A percentile compares a stretch with the other conserved stretches of the same genome.
phyloP scores from a whole-genome alignment of 2,329 filamentous ascomycete genomes.

The Salinomyces thailandicus region DNA sequence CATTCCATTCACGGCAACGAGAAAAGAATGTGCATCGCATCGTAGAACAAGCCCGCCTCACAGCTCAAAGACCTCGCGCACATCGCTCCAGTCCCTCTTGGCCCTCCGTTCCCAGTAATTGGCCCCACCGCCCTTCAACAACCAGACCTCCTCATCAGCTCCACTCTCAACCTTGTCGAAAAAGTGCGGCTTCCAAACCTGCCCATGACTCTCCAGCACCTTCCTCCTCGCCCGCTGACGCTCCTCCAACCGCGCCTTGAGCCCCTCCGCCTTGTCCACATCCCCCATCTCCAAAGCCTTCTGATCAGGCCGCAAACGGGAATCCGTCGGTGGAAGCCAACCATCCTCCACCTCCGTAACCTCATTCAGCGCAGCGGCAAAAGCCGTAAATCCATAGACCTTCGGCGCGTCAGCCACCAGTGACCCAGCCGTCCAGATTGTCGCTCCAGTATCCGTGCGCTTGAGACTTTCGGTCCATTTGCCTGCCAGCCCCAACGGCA shows the following conservation, averaged over 20 bases:
- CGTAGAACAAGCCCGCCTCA: slow-evolving; percentile 10
- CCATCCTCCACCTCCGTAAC: slow-evolving; percentile 68
- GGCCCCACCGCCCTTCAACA: slow-evolving; percentile 57
- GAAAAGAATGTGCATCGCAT: no score
- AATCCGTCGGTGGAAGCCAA: slow-evolving; percentile 71
- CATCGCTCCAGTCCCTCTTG: slow-evolving; percentile 53
- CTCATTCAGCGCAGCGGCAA: slow-evolving; percentile 80
- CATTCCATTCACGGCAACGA: no score
- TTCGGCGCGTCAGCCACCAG: slow-evolving; percentile 70
- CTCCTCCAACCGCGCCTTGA: slow-evolving; percentile 80
- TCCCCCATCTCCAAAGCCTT: slow-evolving; percentile 70
- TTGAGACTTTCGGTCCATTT: slow-evolving; percentile 75
- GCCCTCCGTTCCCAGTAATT: slow-evolving; percentile 80
- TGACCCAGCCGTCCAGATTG: slow-evolving; percentile 68
- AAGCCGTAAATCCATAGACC: slow-evolving; percentile 79
- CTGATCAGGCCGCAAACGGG: slow-evolving; percentile 76
- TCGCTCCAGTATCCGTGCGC: slow-evolving; percentile 51
- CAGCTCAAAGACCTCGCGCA: slow-evolving; percentile 44
- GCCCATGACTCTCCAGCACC: slow-evolving; percentile 63
- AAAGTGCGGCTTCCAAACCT: slow-evolving; percentile 68
- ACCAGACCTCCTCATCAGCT: slow-evolving; percentile 39
- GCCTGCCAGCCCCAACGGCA: slow-evolving; percentile 60
- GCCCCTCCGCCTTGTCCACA: slow-evolving; percentile 69
- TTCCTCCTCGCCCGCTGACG: slow-evolving; percentile 65
- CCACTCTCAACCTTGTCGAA: slow-evolving; percentile 54